Percentiles rank a stretch among this genome's conserved stretches.
These are phyloP conservation scores for Coniferiporia sulphurascens DNA, from an alignment of 1,284 basidiomycete species.

Conservation along the genomic window DNA sequence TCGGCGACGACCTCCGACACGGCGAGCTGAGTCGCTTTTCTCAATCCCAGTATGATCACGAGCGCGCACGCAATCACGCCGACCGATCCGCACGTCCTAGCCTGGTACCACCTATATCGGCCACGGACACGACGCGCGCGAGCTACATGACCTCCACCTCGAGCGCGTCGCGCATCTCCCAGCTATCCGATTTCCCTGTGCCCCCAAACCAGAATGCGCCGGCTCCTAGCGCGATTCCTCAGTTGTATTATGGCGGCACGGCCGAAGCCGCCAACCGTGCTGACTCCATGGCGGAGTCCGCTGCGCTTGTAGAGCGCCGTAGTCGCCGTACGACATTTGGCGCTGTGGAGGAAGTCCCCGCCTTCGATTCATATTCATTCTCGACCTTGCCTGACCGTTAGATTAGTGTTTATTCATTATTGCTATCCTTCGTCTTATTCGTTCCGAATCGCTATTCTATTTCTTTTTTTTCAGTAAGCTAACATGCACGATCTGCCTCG, in stretches of 20 bases:
- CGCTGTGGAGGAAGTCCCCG: constrained; percentile 24
- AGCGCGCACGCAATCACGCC: background rate
- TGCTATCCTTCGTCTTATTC: background rate
- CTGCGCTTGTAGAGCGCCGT: constrained; percentile 14
- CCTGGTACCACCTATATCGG: constrained; percentile 36
- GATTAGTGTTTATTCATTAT: constrained; percentile 4
- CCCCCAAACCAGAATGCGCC: constrained; percentile 38
- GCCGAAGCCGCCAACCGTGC: constrained; percentile 9
- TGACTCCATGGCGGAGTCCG: constrained; percentile 2
- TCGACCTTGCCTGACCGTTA: background rate
- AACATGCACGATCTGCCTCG: background rate
- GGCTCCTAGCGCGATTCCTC: constrained; percentile 36
- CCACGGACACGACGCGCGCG: constrained; percentile 43
- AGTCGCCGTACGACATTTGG: constrained; percentile 29
- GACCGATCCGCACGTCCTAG: constrained; percentile 24
- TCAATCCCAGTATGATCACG: background rate
- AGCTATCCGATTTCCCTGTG: constrained; percentile 68
- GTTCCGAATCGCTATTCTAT: background rate
- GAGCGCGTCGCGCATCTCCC: constrained; percentile 56
- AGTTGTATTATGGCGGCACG: constrained; percentile 39
- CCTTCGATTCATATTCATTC: constrained; percentile 1
- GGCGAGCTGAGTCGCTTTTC: constrained; percentile 11
- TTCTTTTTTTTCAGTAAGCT: background rate
- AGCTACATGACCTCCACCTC: constrained; percentile 65
- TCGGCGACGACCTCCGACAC: constrained; percentile 21